phyloP scores from a whole-genome alignment of 2,329 filamentous ascomycete genomes.

The Nigrospora oryzae region DNA sequence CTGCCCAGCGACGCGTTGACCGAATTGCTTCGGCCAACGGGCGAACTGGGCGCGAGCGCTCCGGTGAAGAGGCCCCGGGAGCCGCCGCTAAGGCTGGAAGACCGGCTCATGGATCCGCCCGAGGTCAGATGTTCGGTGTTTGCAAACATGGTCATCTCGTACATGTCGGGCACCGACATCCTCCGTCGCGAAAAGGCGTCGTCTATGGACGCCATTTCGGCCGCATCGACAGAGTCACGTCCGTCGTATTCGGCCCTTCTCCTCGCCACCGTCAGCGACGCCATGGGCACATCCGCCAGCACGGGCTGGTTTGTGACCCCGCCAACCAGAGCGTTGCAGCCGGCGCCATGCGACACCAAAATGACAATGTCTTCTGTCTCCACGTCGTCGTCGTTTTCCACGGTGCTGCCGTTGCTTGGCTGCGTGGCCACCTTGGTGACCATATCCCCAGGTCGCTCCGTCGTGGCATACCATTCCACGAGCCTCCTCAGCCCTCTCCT shows the following conservation, averaged over 20 bases:
- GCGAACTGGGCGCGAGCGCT: conserved; percentile 26
- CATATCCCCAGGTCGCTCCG: conserved; percentile 41
- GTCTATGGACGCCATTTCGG: conserved; percentile 16
- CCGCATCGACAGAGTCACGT: conserved; percentile 14
- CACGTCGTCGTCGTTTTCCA: conserved; percentile 40
- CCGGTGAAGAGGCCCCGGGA: conserved; percentile 29
- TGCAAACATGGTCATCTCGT: conserved; percentile 67
- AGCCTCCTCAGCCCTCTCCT: conserved; percentile 69
- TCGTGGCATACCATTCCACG: conserved; percentile 71
- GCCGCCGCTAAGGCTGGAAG: conserved; percentile 21
- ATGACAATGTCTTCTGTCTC: conserved; percentile 72
- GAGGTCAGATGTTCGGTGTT: conserved; percentile 64
- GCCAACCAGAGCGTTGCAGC: conserved; percentile 90
- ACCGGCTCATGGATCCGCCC: conserved; percentile 19
- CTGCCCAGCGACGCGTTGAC: conserved; percentile 30
- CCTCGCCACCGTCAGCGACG: conserved; percentile 83
- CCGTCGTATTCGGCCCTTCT: conserved; percentile 40
- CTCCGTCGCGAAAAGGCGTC: conserved; percentile 11
- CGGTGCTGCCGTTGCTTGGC: conserved; percentile 20
- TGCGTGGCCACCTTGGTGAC: conserved; percentile 31
- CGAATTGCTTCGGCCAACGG: conserved; percentile 34
- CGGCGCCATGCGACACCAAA: conserved; percentile 87
- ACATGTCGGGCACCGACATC: conserved; percentile 50
- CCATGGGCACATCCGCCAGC: conserved; percentile 80
- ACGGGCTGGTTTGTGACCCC: conserved; percentile 88